Evolutionary conservation across 257 asterid species (phyloP).

Genomic region (Ilex asprella): DNA sequence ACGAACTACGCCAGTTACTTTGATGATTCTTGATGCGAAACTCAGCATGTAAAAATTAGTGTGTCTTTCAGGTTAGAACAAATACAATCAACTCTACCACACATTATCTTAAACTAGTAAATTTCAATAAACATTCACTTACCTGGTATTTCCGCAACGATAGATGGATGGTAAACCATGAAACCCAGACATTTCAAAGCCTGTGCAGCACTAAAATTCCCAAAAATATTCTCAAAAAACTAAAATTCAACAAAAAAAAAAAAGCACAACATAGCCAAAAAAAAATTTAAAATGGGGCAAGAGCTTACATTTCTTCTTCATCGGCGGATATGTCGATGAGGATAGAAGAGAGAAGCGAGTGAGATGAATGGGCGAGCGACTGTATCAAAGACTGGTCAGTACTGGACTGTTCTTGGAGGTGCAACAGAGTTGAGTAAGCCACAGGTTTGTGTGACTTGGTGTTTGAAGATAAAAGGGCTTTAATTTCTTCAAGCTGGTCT

Average conservation of each 20-base stretch:
- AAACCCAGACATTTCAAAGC: conserved; percentile 88
- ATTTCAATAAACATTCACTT: not conserved
- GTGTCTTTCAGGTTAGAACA: too few relatives aligned
- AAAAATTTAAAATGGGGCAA: not conserved
- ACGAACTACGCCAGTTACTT: too few relatives aligned
- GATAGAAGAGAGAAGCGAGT: conserved; percentile 24
- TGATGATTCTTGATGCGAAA: too few relatives aligned
- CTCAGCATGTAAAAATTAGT: too few relatives aligned
- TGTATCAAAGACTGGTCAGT: conserved; percentile 35
- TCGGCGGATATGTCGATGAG: conserved; percentile 27
- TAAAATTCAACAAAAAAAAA: not conserved
- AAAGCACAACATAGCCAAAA: not conserved
- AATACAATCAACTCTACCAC: too few relatives aligned
- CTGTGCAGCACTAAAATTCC: conserved; percentile 49
- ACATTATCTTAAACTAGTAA: too few relatives aligned
- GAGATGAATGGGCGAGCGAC: conserved; percentile 42
- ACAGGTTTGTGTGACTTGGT: conserved; percentile 19
- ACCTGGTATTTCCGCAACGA: conserved; percentile 51
- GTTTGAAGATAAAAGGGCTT: conserved; percentile 23
- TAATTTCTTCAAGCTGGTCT: conserved; percentile 45
- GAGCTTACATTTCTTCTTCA: conserved; percentile 58
- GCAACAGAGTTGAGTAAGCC: conserved; percentile 50
- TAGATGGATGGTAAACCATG: conserved; percentile 70
- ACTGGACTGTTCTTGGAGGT: conserved; percentile 46
- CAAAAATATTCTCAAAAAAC: conserved; percentile 2